Conservation (phyloP, 352 stramenopile species). For the Globisporangium nagaii region DNA sequence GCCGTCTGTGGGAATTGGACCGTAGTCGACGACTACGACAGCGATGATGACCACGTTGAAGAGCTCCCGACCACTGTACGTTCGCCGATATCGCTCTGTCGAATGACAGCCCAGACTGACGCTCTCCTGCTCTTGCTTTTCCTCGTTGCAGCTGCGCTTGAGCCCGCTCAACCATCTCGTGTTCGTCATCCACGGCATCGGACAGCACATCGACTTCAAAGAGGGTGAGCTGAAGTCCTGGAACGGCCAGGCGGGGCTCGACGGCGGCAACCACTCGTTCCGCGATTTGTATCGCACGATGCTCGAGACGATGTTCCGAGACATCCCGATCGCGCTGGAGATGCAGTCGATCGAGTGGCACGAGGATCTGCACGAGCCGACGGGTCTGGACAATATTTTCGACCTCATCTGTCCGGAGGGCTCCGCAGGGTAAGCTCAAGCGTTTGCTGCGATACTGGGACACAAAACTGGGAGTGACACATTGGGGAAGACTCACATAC, state of each 20-base stretch:
- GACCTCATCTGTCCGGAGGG: constrained; percentile 80
- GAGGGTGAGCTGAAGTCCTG: constrained; percentile 79
- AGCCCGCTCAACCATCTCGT: constrained; percentile 77
- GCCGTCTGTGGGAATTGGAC: neutral
- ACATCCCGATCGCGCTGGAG: constrained; percentile 77
- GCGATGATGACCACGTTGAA: constrained; percentile 63
- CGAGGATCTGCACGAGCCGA: constrained; percentile 83
- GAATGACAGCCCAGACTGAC: neutral
- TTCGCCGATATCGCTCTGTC: neutral
- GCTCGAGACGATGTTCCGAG: constrained; percentile 74
- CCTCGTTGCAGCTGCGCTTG: constrained; percentile 46
- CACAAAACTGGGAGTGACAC: too few species aligned
- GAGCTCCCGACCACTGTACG: constrained; percentile 66
- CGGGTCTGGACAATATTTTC: constrained; percentile 78
- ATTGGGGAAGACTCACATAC: too few species aligned
- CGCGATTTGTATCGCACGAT: constrained; percentile 70
- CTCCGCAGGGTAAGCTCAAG: constrained; percentile 57
- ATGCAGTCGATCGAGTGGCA: constrained; percentile 91
- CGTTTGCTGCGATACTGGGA: too few species aligned
- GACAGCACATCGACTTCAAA: constrained; percentile 82
- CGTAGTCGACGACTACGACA: constrained; percentile 22
- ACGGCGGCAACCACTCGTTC: constrained; percentile 79
- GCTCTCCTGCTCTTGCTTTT: neutral
- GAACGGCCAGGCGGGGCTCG: constrained; percentile 61
- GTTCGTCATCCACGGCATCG: constrained; percentile 86